Base-by-base conservation (phyloP, 2,329 filamentous ascomycete genomes). In the Pseudopyricularia javanii region DNA sequence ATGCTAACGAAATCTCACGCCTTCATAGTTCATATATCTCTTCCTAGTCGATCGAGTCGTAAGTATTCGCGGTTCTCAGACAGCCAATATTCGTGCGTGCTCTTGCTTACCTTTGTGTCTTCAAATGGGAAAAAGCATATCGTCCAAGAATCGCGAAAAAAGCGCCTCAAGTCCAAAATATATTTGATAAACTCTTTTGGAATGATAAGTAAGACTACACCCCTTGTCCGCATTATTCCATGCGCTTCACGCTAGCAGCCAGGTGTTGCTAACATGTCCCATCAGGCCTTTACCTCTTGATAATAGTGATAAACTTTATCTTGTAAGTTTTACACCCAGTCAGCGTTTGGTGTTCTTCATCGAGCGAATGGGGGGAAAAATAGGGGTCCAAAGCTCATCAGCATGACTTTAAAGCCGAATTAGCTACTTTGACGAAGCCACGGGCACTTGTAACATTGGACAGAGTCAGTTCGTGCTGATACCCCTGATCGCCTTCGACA, bases 21-120 rank as follows among this genome's bases (percentile, higher is more conserved):
- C n/a, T n/a, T n/a, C n/a, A n/a, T n/a, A 75, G 67, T 64, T 34
- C 22, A 79, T 83, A n/a, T 85, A 84, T 59, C 69, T 80, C 26
- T 85, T 84, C 60, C 67, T 85, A 2, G 79, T 82, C 1, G 82
- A 85, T 43, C 61, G 81, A 80, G 64, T 79, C 76, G 74, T 76
- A 79, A 57, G 79, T 83, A 49, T 77, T 84, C 14, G 7, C 11
- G 2, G 8, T 7, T 12, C 35, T 20, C 12, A 64, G 68, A n/a
- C 24, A 33, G 37, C 9, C 5, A 17, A 9, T 7, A 22, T 12
- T 2, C 37, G 17, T n/a, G n/a, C 24, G n/a, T 12, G 17, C 11
- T 24, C 11, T 24, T 15, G 17, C 6, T 12, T 2, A 2, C 12
- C 8, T 43, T 11, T 6, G 17, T 24, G 20, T 43, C 17, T 43